A percentile compares a stretch with the other conserved stretches of the same genome.
Conservation (phyloP, 2,329 filamentous ascomycete species). For the Xylaria polymorpha region DNA sequence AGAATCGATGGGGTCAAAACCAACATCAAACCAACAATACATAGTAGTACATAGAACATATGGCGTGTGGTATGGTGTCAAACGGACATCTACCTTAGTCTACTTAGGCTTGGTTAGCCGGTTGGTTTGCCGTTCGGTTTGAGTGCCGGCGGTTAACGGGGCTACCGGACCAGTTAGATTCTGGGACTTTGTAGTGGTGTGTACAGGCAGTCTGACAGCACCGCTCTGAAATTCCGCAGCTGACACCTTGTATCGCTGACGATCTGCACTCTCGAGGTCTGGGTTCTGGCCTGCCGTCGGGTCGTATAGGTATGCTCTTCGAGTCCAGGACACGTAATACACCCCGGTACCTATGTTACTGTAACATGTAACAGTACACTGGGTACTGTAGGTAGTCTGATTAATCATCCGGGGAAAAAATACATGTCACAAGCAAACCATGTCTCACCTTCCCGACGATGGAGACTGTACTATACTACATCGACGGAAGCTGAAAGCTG, state of each 20-base stretch:
- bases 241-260: slow-evolving; percentile 19
- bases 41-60: not conserved
- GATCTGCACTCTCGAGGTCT: slow-evolving; percentile 23
- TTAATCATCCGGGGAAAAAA: not conserved
- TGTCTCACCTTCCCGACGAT: not conserved
- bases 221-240: slow-evolving; percentile 16
- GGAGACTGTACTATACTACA: not conserved
- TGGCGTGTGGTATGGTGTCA: not conserved
- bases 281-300: slow-evolving; percentile 28
- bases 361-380: not conserved
- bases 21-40: slow-evolving; percentile 24
- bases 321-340: slow-evolving; percentile 24
- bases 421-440: slow-evolving; percentile 21
- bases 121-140: slow-evolving; percentile 18
- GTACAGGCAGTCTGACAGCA: not conserved
- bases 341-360: not conserved
- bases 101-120: not conserved
- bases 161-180: slow-evolving; percentile 20
- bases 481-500: slow-evolving; percentile 12
- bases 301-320: slow-evolving; percentile 21
- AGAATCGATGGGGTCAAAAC: slow-evolving; percentile 23
- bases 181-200: not conserved
- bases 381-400: not conserved
- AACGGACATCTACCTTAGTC: slow-evolving; percentile 3
- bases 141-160: slow-evolving; percentile 22